phyloP scores from a whole-genome alignment of 306 rosid genomes.

The Quercus parvula region DNA sequence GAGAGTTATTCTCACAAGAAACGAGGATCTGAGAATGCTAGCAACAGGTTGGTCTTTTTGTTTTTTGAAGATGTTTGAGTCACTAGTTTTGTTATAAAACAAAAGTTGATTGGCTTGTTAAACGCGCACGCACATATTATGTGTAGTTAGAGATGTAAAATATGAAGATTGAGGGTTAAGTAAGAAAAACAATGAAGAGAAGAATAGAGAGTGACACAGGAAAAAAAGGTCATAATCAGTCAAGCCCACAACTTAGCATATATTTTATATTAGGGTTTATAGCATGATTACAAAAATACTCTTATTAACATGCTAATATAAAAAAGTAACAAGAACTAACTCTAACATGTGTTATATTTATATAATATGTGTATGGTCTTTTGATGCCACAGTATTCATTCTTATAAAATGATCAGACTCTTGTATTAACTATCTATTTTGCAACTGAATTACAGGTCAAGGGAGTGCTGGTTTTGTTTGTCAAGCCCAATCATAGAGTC shows the following conservation, averaged over 20 bases:
- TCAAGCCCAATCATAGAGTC: conserved; percentile 87
- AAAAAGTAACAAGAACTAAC: too few species aligned
- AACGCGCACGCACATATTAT: too few species aligned
- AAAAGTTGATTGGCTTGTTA: neutral
- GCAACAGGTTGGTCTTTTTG: conserved; percentile 48
- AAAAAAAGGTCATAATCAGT: too few species aligned
- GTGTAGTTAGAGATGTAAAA: too few species aligned
- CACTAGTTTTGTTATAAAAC: neutral
- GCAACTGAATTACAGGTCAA: conserved; percentile 60
- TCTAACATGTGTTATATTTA: neutral
- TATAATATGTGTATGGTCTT: conserved; percentile 6
- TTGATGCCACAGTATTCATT: conserved; percentile 3
- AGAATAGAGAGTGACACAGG: too few species aligned
- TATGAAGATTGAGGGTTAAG: too few species aligned
- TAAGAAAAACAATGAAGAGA: too few species aligned
- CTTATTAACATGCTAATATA: too few species aligned
- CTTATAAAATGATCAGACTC: conserved; percentile 13
- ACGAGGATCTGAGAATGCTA: conserved; percentile 49
- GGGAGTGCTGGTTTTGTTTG: conserved; percentile 97
- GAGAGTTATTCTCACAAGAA: conserved; percentile 45
- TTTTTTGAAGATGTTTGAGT: conserved; percentile 4
- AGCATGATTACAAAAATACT: too few species aligned
- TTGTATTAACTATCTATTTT: conserved; percentile 23
- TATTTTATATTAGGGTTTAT: too few species aligned
- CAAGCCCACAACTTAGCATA: neutral